These are phyloP conservation scores for Pseudonitzschia delicatissima DNA, from an alignment of 108 stramenopile species.

Conservation along the genomic window DNA sequence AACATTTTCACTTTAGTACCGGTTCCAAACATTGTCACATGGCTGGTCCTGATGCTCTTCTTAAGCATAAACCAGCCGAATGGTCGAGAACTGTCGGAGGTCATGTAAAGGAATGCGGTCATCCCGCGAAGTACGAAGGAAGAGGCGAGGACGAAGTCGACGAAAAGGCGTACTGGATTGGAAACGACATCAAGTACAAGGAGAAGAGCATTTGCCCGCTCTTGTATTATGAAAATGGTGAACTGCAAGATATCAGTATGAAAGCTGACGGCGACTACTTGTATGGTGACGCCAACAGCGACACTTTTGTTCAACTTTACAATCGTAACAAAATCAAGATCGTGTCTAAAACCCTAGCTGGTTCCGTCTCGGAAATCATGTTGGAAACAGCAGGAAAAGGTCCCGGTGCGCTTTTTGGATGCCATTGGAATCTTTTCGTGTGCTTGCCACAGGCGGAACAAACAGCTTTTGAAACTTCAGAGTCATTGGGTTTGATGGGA, in stretches of 20 bases:
- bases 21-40: too few relatives aligned
- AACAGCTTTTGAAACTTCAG: not conserved
- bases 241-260: not conserved
- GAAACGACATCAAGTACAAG: not conserved
- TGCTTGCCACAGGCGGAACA: not conserved
- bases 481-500: not conserved
- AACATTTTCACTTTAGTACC: too few relatives aligned
- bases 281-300: not conserved
- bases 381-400: not conserved
- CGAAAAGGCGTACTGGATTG: not conserved
- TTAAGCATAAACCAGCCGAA: too few relatives aligned
- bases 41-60: too few relatives aligned
- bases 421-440: not conserved
- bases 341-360: not conserved
- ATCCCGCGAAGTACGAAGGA: not conserved
- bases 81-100: too few relatives aligned
- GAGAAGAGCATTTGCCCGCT: not conserved
- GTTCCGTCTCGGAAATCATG: not conserved
- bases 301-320: not conserved
- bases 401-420: not conserved
- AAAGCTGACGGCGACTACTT: not conserved
- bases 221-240: not conserved
- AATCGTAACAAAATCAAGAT: not conserved
- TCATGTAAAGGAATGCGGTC: too few relatives aligned
- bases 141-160: not conserved